Base-by-base conservation (phyloP, 495 filamentous ascomycete species). In the Usnea hakonensis region DNA sequence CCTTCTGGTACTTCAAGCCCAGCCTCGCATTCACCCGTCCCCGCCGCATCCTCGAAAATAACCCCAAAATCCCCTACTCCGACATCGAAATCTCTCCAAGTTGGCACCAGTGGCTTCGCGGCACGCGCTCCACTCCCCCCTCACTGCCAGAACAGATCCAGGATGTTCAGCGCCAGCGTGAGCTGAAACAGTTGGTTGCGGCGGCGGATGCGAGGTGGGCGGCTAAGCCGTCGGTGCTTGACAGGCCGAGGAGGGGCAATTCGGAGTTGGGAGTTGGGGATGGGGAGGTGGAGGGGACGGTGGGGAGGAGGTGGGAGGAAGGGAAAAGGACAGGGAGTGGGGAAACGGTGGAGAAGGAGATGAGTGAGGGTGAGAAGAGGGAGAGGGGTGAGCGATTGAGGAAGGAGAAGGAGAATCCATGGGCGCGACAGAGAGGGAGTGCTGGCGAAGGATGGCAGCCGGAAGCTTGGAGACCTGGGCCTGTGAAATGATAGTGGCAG, bases 31-130 rank as follows among this genome's bases (percentile, higher is more conserved):
- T 90, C 62, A 70, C 73, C 21, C 78, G 80, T 23, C 72, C 74
- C 43, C 73, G 85, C 23, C 76, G 81, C 41, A 95, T 96, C 36
- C 87, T 95, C n/a, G 77, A 85, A 62, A 89, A 77, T 38, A 73
- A 77, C 21, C 76, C 77, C 0, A 77, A 77, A 55, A 83, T 82
- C 2, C 87, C 90, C 67, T 83, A 82, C 71, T 79, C 77, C 68
- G 87, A 93, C 57, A 83, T 95, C 36, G 71, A 86, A 63, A 80
- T 87, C 58, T 46, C 52, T 46, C 64, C 93, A 2, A 85, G 88
- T 77, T 98, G 94, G 94, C 90, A 93, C 72, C 93, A 97, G 72
- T 98, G 94, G 94, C 86, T 98, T 16, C 90, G 95, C 41, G 82
- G 95, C 66, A 88, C 89, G 11, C 88, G 94, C 6, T 21, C 69